Evolutionary conservation across 805 yeast genomes (phyloP), one percentile per base, ranked within the genome.

Genomic region (Schwanniomyces polymorphus): DNA sequence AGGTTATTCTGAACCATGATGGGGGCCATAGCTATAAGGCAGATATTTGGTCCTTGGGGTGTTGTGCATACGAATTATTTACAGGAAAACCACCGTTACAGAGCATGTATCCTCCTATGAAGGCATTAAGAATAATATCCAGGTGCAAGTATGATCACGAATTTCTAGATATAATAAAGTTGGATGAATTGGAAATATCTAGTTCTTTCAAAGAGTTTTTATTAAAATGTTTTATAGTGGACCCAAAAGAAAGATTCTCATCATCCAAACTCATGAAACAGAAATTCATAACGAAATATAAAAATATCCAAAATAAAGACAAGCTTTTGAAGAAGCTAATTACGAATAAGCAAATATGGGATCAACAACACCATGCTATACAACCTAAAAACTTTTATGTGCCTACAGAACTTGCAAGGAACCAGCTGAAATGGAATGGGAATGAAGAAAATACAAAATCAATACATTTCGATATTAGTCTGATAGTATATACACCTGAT

Each of bases 11-110:
- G 51, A 78, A 81, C 53, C 81, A 78, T 50, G 80, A 83, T 54
- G 81, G 83, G n/a, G 84, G 79, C 44, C 77, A 74, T 52, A 61
- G 69, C 44, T 72, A 50, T 52, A 77, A 81, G 43, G 91, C 92
- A 0, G 94, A 86, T 63, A 76, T 86, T 3, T 86, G 94, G 94
- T 84, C 89, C 7, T 67, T 86, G 48, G 94, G 92, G 1, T 86
- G 89, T 50, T 86, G 92, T 29, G 82, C 88, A 2, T 83, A 83
- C 47, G 95, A 87, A 59, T 65, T 87, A 51, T 84, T 86, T 10
- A 74, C 74, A 27, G 90, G 91, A 0, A 84, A 78, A 53, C 94
- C 95, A 0, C 94, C 95, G 8, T 61, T 84, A 28, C 78, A 73
- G 48, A 63, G 54, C 27, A 60, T 59, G 12, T 64, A 54, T 49